Evolutionary conservation across 2,329 filamentous ascomycete genomes (phyloP), one percentile per base, ranked within the genome.

Genomic region (Nannizziopsis barbatae): DNA sequence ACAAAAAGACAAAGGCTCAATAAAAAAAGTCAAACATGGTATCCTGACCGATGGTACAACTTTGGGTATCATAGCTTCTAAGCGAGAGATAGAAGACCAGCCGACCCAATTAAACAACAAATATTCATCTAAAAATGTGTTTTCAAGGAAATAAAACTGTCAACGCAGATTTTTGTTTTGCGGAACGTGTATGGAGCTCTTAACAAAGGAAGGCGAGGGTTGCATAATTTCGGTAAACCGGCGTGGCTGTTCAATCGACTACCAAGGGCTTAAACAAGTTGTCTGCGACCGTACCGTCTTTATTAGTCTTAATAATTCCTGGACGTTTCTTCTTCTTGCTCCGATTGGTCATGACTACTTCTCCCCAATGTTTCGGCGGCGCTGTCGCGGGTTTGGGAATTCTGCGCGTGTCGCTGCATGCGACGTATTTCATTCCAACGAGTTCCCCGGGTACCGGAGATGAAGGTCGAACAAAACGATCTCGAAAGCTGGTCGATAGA

Each of bases 291-390:
- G 17, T 42, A 14, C 17, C 15, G n/a, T 41, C 32, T 15, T 31
- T 12, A 2, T 47, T 47, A 36, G 7, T 15, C 45, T 38, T 31
- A 11, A 31, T 47, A 11, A 47, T 47, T 4, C 37, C 38, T 1
- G 45, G 45, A 18, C 45, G 41, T 15, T 47, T 47, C 51, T 64
- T 66, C 51, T 55, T 55, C 31, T 55, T 49, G 52, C 63, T 66
- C 42, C 58, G 60, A 36, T 65, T 61, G 33, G 66, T 68, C 45
- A 69, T 62, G 6, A 70, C 64, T 3, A 70, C 67, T 52, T 70
- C 67, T 3, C 67, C 67, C 67, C 67, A 70, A 44, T 69, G 65
- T 52, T 67, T 69, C 1, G 65, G 64, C 1, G 64, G 64, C 1
- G 64, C 60, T 1, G 61, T 56, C 17, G 61, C 27, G 9, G 41